These are phyloP conservation scores for Hymenoscyphus repandus DNA, from an alignment of 2,329 filamentous ascomycete genomes.

Conservation along the genomic window DNA sequence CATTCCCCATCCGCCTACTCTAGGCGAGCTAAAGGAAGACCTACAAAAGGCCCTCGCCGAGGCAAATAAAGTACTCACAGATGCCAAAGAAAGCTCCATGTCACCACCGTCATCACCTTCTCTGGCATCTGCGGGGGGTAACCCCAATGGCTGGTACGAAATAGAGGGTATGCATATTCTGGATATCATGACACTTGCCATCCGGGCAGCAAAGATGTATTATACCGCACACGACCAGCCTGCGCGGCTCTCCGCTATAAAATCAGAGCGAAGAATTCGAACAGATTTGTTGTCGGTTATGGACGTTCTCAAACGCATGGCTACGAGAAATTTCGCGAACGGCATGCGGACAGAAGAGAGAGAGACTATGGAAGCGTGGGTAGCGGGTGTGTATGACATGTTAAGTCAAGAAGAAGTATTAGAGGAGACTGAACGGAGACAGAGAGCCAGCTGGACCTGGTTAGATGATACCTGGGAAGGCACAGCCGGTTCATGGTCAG, in stretches of 20 bases:
- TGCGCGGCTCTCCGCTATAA: constrained; percentile 78
- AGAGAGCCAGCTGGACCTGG: constrained; percentile 74
- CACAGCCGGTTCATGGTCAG: constrained; percentile 32
- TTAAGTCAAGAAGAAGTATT: constrained; percentile 71
- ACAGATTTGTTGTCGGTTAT: constrained; percentile 80
- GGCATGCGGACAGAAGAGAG: constrained; percentile 78
- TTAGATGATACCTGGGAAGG: constrained; percentile 65
- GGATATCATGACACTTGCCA: constrained; percentile 91
- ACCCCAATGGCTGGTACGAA: constrained; percentile 66
- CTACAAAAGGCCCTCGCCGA: constrained; percentile 63
- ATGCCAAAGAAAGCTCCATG: constrained; percentile 40
- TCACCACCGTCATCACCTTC: constrained; percentile 15
- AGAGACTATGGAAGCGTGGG: constrained; percentile 71
- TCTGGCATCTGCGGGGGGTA: constrained; percentile 26
- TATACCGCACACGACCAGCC: constrained; percentile 90
- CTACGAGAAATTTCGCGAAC: constrained; percentile 76
- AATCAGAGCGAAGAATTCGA: constrained; percentile 79
- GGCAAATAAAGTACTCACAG: constrained; percentile 61
- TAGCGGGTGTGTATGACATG: constrained; percentile 70
- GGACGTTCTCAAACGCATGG: constrained; percentile 89
- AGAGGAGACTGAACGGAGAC: constrained; percentile 63
- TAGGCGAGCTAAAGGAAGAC: constrained; percentile 69
- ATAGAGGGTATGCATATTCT: constrained; percentile 88
- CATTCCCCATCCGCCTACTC: constrained; percentile 77
- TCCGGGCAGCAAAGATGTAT: constrained; percentile 90